Base-by-base conservation (phyloP, 2,329 filamentous ascomycete genomes). In the Colletotrichum viniferum region DNA sequence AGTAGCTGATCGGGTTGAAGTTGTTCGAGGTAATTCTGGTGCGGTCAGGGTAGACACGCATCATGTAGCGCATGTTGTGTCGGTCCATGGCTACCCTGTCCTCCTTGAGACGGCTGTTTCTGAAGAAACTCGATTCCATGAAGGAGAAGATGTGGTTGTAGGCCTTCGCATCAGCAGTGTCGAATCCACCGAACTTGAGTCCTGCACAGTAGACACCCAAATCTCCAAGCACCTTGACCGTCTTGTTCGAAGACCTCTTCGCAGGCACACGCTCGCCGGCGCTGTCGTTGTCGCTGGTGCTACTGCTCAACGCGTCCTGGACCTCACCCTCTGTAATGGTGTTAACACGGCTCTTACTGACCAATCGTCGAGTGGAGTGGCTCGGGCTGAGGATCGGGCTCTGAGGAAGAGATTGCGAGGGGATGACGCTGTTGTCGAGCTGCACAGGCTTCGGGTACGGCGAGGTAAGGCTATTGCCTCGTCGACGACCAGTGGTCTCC, bases 61-160 rank as follows among this genome's bases (percentile, higher is more conserved):
- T 98, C 81, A 98, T 87, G 82, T 96, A 95, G 55, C 93, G 92
- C 88, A 95, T 94, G 83, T 99, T 99, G 88, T 99, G 97, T 74
- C 94, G 93, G 80, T 96, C 94, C 30, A 98, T 90, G 5, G 94
- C 89, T 77, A 92, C 91, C 85, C 97, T 98, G 75, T 92, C 92
- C 28, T 95, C 94, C 61, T 92, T 90, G 61, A 94, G 92, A 78
- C 93, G 93, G 81, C 93, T 96, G 80, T 97, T 91, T 81, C 92
- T 94, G 79, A 95, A 92, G 80, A 98, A 98, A 7, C 93, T 95
- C 73, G 93, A 92, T 86, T 99, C 97, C 82, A 95, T 95, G 85
- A 98, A 96, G 0, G 97, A 98, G 84, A 97, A 96, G 79, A 98
- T 95, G 85, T 99, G 97, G 84, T 98, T 98, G 87, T 92, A 97